Evolutionary conservation across 352 stramenopile genomes (phyloP), one percentile per base, ranked within the genome.

Genomic region (Globisporangium lucens): DNA sequence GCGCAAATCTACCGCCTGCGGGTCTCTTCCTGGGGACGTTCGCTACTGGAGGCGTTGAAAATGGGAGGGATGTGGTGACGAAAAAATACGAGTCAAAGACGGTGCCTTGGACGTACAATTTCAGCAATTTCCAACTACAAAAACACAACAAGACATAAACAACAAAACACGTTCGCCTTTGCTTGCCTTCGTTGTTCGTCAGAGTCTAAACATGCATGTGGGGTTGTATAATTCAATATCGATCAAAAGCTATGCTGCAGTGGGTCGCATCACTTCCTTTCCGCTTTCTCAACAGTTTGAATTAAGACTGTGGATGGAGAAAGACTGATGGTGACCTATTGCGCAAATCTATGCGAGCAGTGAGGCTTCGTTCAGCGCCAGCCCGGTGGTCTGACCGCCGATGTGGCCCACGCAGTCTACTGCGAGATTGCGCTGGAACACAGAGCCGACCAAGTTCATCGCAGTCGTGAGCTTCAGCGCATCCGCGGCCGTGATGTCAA

Each of bases 371-470:
- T 91, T 76, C 22, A 88, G 74, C 46, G 74, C 68, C 3, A 87
- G 75, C 6, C 83, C 87, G 10, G 78, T 75, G 22, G 65, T 64
- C 59, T 94, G 85, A 20, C 87, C 87, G 10, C 85, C 87, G 29
- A 95, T 68, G 62, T 95, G 87, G 24, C 87, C 87, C 6, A 90
- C 85, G 49, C 85, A 95, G 62, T 95, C 87, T 49, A 95, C 76
- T 2, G 77, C 68, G 33, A 89, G 36, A 30, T 73, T 85, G 35
- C 80, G 78, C 65, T 91, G 83, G 56, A 88, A 90, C 2, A 77
- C 72, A 9, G 79, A 76, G 33, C 83, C 83, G 27, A 91, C 59
- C 35, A 85, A 56, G 53, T 91, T 91, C 36, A 89, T 65, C 9
- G 71, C 78, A 12, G 83, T 87, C 57, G 85, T 89, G 24, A 91